These are phyloP conservation scores for Xylariaceae sp. DNA, from an alignment of 2,329 filamentous ascomycete species.

Conservation along the genomic window DNA sequence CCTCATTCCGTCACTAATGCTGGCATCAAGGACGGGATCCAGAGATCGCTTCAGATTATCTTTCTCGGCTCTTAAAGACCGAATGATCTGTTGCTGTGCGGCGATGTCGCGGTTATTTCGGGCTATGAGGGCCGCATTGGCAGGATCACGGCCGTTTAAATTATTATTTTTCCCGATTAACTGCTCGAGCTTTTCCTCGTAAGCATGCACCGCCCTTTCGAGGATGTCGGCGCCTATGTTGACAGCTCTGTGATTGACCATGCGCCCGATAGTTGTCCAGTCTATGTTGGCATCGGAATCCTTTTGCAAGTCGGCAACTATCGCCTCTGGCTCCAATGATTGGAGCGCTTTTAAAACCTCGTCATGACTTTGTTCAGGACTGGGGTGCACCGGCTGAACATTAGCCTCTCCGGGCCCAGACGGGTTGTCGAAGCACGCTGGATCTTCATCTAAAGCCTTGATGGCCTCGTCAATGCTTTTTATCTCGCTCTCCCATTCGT, in stretches of 20 bases:
- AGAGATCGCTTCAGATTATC: slow-evolving; percentile 7
- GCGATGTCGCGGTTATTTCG: slow-evolving; percentile 26
- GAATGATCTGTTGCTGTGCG: slow-evolving; percentile 23
- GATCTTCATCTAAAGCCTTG: neutral
- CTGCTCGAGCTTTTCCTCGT: slow-evolving; percentile 5
- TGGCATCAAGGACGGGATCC: slow-evolving; percentile 2
- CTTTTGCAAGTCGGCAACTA: neutral
- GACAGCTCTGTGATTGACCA: neutral
- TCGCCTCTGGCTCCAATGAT: neutral
- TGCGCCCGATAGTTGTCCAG: neutral
- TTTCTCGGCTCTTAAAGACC: slow-evolving; percentile 21
- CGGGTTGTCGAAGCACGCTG: neutral
- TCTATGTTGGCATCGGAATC: neutral
- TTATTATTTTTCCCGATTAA: slow-evolving; percentile 5
- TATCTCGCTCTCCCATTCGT: slow-evolving; percentile 2
- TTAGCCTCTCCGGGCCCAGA: neutral
- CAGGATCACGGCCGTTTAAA: slow-evolving; percentile 23
- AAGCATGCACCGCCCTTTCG: neutral
- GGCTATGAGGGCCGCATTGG: slow-evolving; percentile 14
- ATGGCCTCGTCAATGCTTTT: neutral
- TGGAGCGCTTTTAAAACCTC: neutral
- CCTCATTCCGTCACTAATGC: slow-evolving; percentile 6
- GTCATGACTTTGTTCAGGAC: neutral
- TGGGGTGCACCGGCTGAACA: neutral
- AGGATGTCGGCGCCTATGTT: slow-evolving; percentile 3